Conservation (phyloP, 1,139 yeast genomes). For the Scheffersomyces illinoinensis region DNA sequence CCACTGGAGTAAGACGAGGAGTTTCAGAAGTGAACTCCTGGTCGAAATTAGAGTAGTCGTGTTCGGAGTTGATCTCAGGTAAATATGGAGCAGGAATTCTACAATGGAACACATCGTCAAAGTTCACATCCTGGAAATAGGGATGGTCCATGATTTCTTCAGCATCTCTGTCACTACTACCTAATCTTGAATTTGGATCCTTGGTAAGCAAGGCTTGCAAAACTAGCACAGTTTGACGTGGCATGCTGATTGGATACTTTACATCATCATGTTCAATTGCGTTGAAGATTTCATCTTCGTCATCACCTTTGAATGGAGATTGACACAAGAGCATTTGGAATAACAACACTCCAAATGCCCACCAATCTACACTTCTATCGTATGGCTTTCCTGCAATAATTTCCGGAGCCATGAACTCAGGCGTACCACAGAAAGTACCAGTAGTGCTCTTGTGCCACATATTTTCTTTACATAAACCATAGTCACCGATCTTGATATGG, state of each 20-base stretch:
- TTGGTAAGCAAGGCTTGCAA: slow-evolving; percentile 87
- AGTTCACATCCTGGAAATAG: slow-evolving; percentile 84
- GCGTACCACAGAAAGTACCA: slow-evolving; percentile 97
- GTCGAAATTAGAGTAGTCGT: slow-evolving; percentile 91
- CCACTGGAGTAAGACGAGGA: slow-evolving; percentile 93
- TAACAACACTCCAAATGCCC: slow-evolving; percentile 97
- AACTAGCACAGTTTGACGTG: slow-evolving; percentile 92
- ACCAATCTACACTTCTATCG: slow-evolving; percentile 97
- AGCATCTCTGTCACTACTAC: slow-evolving; percentile 87
- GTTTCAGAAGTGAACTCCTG: slow-evolving; percentile 93
- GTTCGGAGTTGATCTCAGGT: slow-evolving; percentile 80
- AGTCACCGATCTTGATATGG: slow-evolving; percentile 96
- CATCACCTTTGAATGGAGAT: slow-evolving; percentile 97
- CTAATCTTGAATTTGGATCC: slow-evolving; percentile 82
- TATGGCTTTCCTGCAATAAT: slow-evolving; percentile 89
- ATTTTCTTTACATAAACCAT: slow-evolving; percentile 93
- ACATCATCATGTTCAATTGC: slow-evolving; percentile 98
- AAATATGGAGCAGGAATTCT: slow-evolving; percentile 82
- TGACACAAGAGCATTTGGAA: slow-evolving; percentile 96
- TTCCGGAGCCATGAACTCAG: slow-evolving; percentile 99
- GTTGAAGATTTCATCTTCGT: slow-evolving; percentile 96
- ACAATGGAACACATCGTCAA: slow-evolving; percentile 78
- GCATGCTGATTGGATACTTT: slow-evolving; percentile 96
- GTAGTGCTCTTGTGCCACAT: slow-evolving; percentile 94
- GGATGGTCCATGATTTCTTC: slow-evolving; percentile 93